Conservation (phyloP, 352 stramenopile species). For the Phytopythium boreale region DNA sequence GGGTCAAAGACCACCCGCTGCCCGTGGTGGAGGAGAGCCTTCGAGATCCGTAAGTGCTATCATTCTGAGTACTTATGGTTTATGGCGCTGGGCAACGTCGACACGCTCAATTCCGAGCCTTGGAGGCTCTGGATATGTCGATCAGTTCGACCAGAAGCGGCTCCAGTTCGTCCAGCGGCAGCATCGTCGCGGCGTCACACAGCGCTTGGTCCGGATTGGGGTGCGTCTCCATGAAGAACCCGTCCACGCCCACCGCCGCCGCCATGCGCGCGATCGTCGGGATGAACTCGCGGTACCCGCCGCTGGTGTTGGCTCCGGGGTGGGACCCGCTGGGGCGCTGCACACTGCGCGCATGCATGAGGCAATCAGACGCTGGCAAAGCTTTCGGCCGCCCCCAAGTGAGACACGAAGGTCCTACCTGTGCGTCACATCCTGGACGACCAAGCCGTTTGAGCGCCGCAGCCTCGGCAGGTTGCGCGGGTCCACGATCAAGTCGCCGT, state of each 20-base stretch:
- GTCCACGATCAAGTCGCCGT: constrained; percentile 86
- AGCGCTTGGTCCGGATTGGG: constrained; percentile 57
- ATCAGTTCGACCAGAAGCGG: constrained; percentile 71
- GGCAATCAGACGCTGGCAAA: background rate
- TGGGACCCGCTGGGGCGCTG: constrained; percentile 55
- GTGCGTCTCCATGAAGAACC: constrained; percentile 90
- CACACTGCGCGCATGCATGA: constrained; percentile 28
- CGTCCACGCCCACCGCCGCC: constrained; percentile 81
- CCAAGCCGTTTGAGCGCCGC: constrained; percentile 45
- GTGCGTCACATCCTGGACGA: constrained; percentile 88
- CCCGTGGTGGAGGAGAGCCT: constrained; percentile 77
- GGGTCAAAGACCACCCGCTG: constrained; percentile 59
- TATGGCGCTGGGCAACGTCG: background rate
- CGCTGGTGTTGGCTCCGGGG: constrained; percentile 43
- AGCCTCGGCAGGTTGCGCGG: constrained; percentile 78
- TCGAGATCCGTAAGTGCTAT: constrained; percentile 33
- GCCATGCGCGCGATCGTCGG: constrained; percentile 83
- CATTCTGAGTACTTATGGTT: background rate
- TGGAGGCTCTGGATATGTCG: constrained; percentile 57
- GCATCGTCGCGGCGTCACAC: constrained; percentile 73
- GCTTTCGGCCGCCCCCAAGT: background rate
- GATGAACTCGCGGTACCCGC: constrained; percentile 79
- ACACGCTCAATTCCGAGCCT: constrained; percentile 20
- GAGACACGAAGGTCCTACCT: constrained; percentile 17
- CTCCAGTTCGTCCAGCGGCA: constrained; percentile 65